Evolutionary conservation across 108 stramenopile genomes (phyloP).

Genomic region (Licmophora abbreviata): DNA sequence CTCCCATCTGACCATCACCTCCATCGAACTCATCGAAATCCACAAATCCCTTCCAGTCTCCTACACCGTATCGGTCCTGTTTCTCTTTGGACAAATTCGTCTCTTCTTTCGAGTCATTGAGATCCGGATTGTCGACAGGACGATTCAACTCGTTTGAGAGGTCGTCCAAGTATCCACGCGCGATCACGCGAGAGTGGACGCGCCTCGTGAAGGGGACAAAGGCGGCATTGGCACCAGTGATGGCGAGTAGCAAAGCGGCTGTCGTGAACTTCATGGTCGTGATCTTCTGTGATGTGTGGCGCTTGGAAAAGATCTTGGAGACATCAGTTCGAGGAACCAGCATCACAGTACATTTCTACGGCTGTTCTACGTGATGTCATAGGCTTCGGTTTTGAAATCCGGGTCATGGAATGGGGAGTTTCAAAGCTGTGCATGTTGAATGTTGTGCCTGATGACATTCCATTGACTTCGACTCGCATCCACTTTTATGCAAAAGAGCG

Average conservation of each 20-base stretch:
- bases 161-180: conserved; percentile 67
- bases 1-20: conserved; percentile 88
- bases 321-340: too few species aligned
- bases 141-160: conserved; percentile 20
- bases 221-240: neutral
- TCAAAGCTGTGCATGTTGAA: too few species aligned
- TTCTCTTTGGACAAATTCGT: conserved; percentile 45
- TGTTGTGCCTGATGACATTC: too few species aligned
- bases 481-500: neutral
- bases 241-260: neutral
- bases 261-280: conserved; percentile 5
- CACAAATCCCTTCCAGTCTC: conserved; percentile 52
- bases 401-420: too few species aligned
- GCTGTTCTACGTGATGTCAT: too few species aligned
- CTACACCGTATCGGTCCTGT: conserved; percentile 42
- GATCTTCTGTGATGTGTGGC: too few species aligned
- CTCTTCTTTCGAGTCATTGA: conserved; percentile 27
- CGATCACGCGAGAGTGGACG: neutral
- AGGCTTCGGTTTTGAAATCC: too few species aligned
- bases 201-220: conserved; percentile 1
- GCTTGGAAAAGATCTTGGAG: too few species aligned
- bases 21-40: conserved; percentile 84
- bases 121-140: conserved; percentile 20
- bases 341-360: too few species aligned
- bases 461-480: neutral